phyloP scores from a whole-genome alignment of 495 filamentous ascomycete genomes.

The Tuber magnatum region DNA sequence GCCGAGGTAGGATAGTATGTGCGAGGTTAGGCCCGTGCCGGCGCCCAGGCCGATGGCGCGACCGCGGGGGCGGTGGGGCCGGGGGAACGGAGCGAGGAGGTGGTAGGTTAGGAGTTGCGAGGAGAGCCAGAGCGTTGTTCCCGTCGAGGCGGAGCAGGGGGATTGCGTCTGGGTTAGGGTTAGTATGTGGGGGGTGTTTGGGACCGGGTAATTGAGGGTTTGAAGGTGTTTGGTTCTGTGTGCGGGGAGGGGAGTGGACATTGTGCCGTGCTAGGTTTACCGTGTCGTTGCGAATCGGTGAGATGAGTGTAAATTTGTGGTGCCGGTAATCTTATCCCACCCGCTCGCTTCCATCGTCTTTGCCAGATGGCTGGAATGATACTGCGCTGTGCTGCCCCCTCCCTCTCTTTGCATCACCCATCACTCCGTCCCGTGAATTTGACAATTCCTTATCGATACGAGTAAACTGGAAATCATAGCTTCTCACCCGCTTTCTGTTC shows the following conservation, averaged over 20 bases:
- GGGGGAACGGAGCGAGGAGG: slow-evolving; percentile 16
- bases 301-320: too few species aligned
- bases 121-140: slow-evolving; percentile 32
- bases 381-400: too few species aligned
- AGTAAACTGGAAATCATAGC: too few species aligned
- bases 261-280: not conserved
- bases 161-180: slow-evolving; percentile 17
- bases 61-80: not conserved
- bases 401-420: too few species aligned
- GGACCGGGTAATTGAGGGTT: slow-evolving; percentile 22
- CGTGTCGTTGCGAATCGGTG: too few species aligned
- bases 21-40: slow-evolving; percentile 33
- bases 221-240: slow-evolving; percentile 22
- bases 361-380: too few species aligned
- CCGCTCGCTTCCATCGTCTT: too few species aligned
- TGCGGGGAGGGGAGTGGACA: slow-evolving; percentile 24
- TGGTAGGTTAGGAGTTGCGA: slow-evolving; percentile 32
- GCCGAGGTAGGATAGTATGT: slow-evolving; percentile 32
- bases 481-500: too few species aligned
- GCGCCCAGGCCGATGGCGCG: slow-evolving; percentile 36
- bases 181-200: slow-evolving; percentile 16
- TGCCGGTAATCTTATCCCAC: too few species aligned
- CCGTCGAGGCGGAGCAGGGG: slow-evolving; percentile 14
- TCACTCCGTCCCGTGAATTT: too few species aligned
- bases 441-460: too few species aligned